phyloP scores from a whole-genome alignment of 2,329 filamentous ascomycete genomes.

The Xylaria sp. region DNA sequence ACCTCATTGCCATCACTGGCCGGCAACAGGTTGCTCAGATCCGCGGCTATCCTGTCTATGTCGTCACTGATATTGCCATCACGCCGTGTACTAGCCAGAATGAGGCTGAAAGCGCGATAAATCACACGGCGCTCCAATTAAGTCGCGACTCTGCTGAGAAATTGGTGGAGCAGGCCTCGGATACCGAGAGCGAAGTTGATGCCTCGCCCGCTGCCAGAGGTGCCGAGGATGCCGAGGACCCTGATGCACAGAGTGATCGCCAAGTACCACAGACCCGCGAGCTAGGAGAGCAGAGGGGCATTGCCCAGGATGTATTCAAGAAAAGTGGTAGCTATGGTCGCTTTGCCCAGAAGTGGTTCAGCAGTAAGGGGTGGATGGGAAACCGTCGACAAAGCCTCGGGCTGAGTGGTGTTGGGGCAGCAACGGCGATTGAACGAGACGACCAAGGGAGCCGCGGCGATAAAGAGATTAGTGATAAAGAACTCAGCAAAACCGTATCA shows the following conservation, averaged over 20 bases:
- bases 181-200: constrained; percentile 62
- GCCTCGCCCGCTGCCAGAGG: constrained; percentile 53
- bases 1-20: constrained; percentile 86
- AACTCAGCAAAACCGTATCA: constrained; percentile 46
- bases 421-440: constrained; percentile 56
- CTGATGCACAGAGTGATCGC: constrained; percentile 45
- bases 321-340: constrained; percentile 85
- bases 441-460: constrained; percentile 25
- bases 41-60: constrained; percentile 83
- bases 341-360: constrained; percentile 94
- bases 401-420: constrained; percentile 60
- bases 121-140: constrained; percentile 64
- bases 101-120: constrained; percentile 79
- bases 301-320: constrained; percentile 89
- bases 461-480: constrained; percentile 43
- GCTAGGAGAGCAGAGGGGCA: constrained; percentile 62
- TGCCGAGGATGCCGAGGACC: constrained; percentile 49
- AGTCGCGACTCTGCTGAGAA: constrained; percentile 48
- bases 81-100: constrained; percentile 83
- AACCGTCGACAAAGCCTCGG: constrained; percentile 77
- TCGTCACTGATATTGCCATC: constrained; percentile 88
- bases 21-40: constrained; percentile 91
- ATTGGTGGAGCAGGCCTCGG: constrained; percentile 50
- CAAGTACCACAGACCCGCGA: constrained; percentile 39
- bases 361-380: constrained; percentile 80